Conservation (phyloP, 192 early-diverging fungal species). For the Diversispora epigaea region DNA sequence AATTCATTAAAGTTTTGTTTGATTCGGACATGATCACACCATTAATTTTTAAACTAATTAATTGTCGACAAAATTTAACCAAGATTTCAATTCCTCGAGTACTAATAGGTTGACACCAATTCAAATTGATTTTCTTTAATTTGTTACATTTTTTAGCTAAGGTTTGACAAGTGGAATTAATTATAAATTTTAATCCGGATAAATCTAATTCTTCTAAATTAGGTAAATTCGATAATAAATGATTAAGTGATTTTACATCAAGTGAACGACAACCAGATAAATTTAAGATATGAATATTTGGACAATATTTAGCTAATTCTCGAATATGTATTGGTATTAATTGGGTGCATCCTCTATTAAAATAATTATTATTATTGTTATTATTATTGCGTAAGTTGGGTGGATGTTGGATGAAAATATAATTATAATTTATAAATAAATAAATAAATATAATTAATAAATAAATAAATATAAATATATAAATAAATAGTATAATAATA, state of each 20-base stretch:
- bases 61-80: background rate
- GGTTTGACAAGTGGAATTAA: background rate
- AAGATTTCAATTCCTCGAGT: background rate
- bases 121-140: slow-evolving; percentile 11
- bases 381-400: background rate
- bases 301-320: slow-evolving; percentile 39
- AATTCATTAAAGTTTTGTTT: background rate
- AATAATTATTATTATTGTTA: slow-evolving; percentile 14
- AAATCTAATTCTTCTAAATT: slow-evolving; percentile 8
- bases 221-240: background rate
- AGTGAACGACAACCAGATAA: slow-evolving; percentile 36
- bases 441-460: too few species aligned
- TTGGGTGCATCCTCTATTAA: slow-evolving; percentile 46
- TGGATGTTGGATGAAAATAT: too few species aligned
- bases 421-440: too few species aligned
- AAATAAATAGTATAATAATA: background rate
- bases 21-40: background rate
- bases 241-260: background rate
- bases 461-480: too few species aligned
- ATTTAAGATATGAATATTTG: slow-evolving; percentile 39
- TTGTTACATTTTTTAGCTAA: slow-evolving; percentile 4
- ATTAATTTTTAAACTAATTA: slow-evolving; percentile 6
- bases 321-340: slow-evolving; percentile 35
- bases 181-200: background rate
- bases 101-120: slow-evolving; percentile 11